A percentile compares a stretch with the other conserved stretches of the same genome.
Evolutionary conservation across 1,284 basidiomycete genomes (phyloP).

Genomic region (Boletus albobrunnescens): DNA sequence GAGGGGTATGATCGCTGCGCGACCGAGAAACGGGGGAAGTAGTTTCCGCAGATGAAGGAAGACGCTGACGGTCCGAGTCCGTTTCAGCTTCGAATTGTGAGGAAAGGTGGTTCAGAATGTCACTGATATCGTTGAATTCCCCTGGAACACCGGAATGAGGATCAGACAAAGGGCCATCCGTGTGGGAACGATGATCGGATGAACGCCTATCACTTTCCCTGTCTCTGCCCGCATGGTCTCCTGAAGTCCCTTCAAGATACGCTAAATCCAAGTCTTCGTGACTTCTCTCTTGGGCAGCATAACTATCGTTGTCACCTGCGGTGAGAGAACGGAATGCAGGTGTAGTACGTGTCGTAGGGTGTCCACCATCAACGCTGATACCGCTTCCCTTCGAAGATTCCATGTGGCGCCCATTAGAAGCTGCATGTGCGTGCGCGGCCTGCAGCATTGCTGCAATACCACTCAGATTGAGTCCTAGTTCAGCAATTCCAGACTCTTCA

Average conservation of each 20-base stretch:
- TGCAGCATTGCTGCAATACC: conserved; percentile 70
- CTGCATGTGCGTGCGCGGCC: conserved; percentile 62
- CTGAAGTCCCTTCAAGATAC: conserved; percentile 36
- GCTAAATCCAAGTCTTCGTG: conserved; percentile 57
- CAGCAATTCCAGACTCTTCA: conserved; percentile 21
- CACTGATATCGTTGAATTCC: conserved; percentile 67
- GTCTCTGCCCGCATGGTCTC: conserved; percentile 37
- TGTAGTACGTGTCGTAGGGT: conserved; percentile 58
- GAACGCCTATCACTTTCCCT: conserved; percentile 28
- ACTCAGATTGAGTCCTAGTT: conserved; percentile 50
- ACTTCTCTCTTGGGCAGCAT: conserved; percentile 35
- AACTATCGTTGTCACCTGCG: conserved; percentile 42
- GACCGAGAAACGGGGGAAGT: conserved; percentile 35
- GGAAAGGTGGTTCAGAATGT: conserved; percentile 68
- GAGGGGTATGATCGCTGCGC: conserved; percentile 22
- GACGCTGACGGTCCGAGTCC: conserved; percentile 38
- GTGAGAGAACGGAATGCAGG: conserved; percentile 75
- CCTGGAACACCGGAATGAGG: conserved; percentile 45
- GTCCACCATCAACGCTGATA: conserved; percentile 42
- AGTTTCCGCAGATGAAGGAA: conserved; percentile 23
- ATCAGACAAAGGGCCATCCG: conserved; percentile 26
- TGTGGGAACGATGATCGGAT: conserved; percentile 29
- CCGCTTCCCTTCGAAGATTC: conserved; percentile 43
- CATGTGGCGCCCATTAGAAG: conserved; percentile 46
- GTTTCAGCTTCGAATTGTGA: conserved; percentile 60